Evolutionary conservation across 108 stramenopile genomes (phyloP), one percentile per base, ranked within the genome.

Genomic region (Pseudonitzschia delicatissima): DNA sequence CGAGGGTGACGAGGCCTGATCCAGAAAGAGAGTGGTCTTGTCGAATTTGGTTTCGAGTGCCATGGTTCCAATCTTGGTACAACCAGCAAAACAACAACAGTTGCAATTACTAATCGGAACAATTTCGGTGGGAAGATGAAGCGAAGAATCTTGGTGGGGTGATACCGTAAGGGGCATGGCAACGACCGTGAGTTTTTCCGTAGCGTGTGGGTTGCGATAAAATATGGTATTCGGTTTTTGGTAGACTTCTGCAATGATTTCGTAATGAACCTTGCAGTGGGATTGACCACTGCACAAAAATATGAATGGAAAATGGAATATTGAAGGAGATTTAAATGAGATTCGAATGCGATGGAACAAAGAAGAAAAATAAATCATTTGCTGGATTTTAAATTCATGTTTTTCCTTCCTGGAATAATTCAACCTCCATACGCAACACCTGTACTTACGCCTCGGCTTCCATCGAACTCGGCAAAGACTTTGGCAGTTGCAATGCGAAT

Each of bases 1-100:
- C n/a, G n/a, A n/a, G n/a, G n/a, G n/a, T n/a, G n/a, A n/a, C n/a
- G n/a, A n/a, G n/a, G n/a, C n/a, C n/a, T n/a, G 40, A 42, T 15
- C 26, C 7, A 51, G 45, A 28, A 44, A 31, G 5, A 73, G 0
- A 0, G 45, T 39, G 4, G 72, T 61, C 47, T 60, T 73, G 44
- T 65, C 55, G 45, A 65, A 58, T 32, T 26, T 11, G 4, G 72
- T 37, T 34, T 73, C 67, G 11, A 73, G 37, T 13, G 26, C 21
- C 53, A 73, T 73, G 0, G 12, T 12, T 36, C 72, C 72, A 25
- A 66, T 33, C 9, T 66, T 57, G 26, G 20, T 36, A 57, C 71
- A 72, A 5, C n/a, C n/a, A n/a, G n/a, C n/a, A n/a, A 48, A 70
- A 52, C 69, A 72, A 31, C 62, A 42, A 51, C n/a, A n/a, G n/a